phyloP scores from a whole-genome alignment of 768 basidiomycete genomes.

The Hysterangium stoloniferum region DNA sequence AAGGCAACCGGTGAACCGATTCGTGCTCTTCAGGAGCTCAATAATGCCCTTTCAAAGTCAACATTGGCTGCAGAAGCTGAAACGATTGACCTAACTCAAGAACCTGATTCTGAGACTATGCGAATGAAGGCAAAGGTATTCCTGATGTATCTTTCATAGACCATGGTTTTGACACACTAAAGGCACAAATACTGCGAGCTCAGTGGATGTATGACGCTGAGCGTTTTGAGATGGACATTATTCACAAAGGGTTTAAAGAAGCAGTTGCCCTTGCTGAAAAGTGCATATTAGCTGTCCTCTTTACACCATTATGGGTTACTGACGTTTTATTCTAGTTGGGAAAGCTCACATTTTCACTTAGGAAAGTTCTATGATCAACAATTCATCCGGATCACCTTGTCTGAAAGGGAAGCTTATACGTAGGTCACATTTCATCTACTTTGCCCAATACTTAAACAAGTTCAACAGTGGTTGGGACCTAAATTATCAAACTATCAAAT shows the following conservation, averaged over 20 bases:
- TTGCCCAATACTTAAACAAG: background rate
- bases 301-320: background rate
- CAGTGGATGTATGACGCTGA: conserved; percentile 92
- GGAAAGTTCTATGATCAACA: conserved; percentile 85
- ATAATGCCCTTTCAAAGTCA: conserved; percentile 43
- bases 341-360: conserved; percentile 78
- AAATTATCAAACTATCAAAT: conserved; percentile 56
- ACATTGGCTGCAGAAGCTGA: conserved; percentile 19
- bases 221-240: conserved; percentile 58
- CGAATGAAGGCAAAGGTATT: conserved; percentile 66
- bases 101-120: conserved; percentile 39
- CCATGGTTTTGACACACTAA: conserved; percentile 4
- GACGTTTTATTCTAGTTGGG: conserved; percentile 44
- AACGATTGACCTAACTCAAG: conserved; percentile 51
- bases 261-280: conserved; percentile 26
- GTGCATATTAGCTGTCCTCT: conserved; percentile 18
- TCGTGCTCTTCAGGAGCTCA: conserved; percentile 80
- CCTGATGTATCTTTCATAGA: background rate
- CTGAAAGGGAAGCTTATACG: conserved; percentile 1
- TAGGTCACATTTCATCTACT: background rate
- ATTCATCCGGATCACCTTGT: conserved; percentile 22
- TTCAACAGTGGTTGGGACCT: conserved; percentile 44
- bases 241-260: conserved; percentile 42
- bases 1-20: conserved; percentile 73
- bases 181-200: conserved; percentile 77